phyloP scores from a whole-genome alignment of 2,329 filamentous ascomycete species.

The Tolypocladium paradoxum region DNA sequence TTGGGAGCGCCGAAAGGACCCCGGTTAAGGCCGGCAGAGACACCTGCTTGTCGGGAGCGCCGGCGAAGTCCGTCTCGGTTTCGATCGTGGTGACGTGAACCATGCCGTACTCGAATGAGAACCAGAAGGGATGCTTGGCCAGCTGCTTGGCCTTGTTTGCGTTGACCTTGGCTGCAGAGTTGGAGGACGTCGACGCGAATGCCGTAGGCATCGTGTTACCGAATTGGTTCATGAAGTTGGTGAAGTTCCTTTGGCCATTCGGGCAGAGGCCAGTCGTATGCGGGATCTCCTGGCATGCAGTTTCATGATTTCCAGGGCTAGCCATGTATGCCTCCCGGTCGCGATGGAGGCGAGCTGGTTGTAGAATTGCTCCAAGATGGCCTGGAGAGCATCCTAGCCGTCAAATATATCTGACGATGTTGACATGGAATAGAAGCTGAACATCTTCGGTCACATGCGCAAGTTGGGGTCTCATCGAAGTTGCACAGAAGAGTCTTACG shows the following conservation, averaged over 20 bases:
- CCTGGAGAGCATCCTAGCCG: slow-evolving; percentile 40
- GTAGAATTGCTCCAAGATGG: slow-evolving; percentile 47
- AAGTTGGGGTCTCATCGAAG: not conserved
- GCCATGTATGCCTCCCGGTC: slow-evolving; percentile 39
- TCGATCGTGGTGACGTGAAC: slow-evolving; percentile 23
- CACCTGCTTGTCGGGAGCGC: slow-evolving; percentile 16
- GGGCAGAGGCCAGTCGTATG: slow-evolving; percentile 28
- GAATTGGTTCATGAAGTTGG: slow-evolving; percentile 46
- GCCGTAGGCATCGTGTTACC: slow-evolving; percentile 38
- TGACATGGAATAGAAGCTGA: not conserved
- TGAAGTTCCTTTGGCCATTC: slow-evolving; percentile 48
- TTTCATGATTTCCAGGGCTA: slow-evolving; percentile 45
- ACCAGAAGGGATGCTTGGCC: slow-evolving; percentile 13
- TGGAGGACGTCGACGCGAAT: slow-evolving; percentile 36
- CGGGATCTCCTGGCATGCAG: slow-evolving; percentile 35
- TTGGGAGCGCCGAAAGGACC: slow-evolving; percentile 37
- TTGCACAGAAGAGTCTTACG: not conserved
- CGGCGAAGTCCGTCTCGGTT: slow-evolving; percentile 16
- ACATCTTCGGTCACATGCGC: not conserved
- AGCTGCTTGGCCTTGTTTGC: slow-evolving; percentile 33
- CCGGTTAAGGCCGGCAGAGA: slow-evolving; percentile 21
- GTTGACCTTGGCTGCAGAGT: slow-evolving; percentile 26
- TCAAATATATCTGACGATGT: slow-evolving; percentile 24
- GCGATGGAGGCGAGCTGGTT: slow-evolving; percentile 28
- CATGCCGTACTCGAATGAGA: slow-evolving; percentile 17